Conservation (phyloP, 2,329 filamentous ascomycete genomes). For the Ophiostoma himal-ulmi region DNA sequence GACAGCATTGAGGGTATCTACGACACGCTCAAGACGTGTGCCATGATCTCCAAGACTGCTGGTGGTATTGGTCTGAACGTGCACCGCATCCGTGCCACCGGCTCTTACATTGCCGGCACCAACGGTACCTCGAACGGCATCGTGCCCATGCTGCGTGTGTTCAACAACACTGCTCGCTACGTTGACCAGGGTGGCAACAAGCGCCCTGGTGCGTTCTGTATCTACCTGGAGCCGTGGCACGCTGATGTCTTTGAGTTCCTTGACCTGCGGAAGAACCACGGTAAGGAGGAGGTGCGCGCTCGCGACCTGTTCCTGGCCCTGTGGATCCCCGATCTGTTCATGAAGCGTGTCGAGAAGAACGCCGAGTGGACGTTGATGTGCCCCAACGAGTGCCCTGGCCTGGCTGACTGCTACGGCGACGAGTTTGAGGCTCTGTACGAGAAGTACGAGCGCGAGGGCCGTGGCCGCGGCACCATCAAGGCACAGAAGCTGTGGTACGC, state of each 20-base stretch:
- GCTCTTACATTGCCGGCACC: slow-evolving; percentile 95
- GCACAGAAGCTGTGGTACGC: slow-evolving; percentile 99
- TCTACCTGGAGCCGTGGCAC: slow-evolving; percentile 99
- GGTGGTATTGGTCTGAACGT: slow-evolving; percentile 96
- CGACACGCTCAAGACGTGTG: slow-evolving; percentile 97
- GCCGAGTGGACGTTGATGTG: slow-evolving; percentile 97
- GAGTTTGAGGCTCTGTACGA: slow-evolving; percentile 95
- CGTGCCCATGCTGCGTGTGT: slow-evolving; percentile 95
- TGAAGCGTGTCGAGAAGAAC: slow-evolving; percentile 98
- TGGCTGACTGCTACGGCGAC: slow-evolving; percentile 94
- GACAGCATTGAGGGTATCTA: slow-evolving; percentile 99
- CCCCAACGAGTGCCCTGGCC: slow-evolving; percentile 88
- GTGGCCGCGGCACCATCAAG: slow-evolving; percentile 85
- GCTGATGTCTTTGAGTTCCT: slow-evolving; percentile 96
- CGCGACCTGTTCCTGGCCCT: slow-evolving; percentile 96
- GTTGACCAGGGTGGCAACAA: slow-evolving; percentile 99
- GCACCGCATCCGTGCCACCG: slow-evolving; percentile 93
- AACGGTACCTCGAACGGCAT: slow-evolving; percentile 98
- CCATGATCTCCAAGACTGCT: slow-evolving; percentile 99
- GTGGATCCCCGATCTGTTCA: slow-evolving; percentile 98
- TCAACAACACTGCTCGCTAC: slow-evolving; percentile 98
- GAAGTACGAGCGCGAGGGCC: slow-evolving; percentile 81
- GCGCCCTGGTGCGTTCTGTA: slow-evolving; percentile 94
- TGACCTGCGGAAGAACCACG: slow-evolving; percentile 97
- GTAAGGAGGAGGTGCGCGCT: slow-evolving; percentile 95